Percentiles rank a stretch among this genome's conserved stretches.
Conservation (phyloP, 345 rosid species). For the Geranium brycei region DNA sequence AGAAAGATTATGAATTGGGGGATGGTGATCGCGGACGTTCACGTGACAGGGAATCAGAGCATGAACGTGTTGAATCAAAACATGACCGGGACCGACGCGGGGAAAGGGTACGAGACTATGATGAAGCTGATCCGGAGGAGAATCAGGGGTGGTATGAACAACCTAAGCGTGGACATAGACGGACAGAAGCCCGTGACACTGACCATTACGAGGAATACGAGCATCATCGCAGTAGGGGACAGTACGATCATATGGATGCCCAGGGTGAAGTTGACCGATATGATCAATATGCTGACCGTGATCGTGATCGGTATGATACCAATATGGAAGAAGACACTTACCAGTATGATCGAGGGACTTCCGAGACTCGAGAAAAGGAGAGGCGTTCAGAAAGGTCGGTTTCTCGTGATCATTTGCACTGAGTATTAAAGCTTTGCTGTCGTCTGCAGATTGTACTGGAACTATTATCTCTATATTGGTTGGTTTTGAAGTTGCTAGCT, state of each 20-base stretch:
- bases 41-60: constrained; percentile 36
- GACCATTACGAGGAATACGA: constrained; percentile 42
- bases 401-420: constrained; percentile 5
- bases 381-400: constrained; percentile 15
- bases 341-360: constrained; percentile 32
- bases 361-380: constrained; percentile 19
- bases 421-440: neutral
- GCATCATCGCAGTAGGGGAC: constrained; percentile 41
- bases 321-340: constrained; percentile 50
- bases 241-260: constrained; percentile 39
- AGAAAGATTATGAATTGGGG: constrained; percentile 40
- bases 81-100: constrained; percentile 41
- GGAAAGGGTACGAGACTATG: constrained; percentile 41
- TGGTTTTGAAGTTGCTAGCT: too few species aligned
- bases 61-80: constrained; percentile 44
- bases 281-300: constrained; percentile 43
- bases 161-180: neutral
- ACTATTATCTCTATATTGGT: neutral
- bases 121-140: constrained; percentile 45
- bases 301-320: constrained; percentile 40
- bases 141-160: constrained; percentile 33
- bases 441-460: too few species aligned
- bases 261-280: constrained; percentile 46
- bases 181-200: constrained; percentile 31
- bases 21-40: constrained; percentile 43